Conservation (phyloP, 257 asterid species). For the Osmanthus fragrans region DNA sequence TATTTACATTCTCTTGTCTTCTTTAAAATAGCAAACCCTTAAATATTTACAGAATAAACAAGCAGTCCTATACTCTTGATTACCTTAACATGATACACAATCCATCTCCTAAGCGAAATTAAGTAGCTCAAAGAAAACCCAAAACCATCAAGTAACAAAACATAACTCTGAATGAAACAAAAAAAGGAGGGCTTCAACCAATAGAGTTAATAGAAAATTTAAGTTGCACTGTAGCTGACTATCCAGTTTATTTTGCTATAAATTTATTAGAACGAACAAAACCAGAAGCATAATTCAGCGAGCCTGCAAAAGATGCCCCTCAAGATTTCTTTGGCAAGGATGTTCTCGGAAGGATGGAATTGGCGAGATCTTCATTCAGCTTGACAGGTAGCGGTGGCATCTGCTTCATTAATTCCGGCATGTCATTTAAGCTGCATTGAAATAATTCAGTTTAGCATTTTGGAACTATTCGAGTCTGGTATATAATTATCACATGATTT, state of each 20-base stretch:
- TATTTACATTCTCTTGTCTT: too few species aligned
- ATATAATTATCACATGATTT: neutral
- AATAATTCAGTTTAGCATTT: conserved; percentile 23
- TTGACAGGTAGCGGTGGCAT: conserved; percentile 70
- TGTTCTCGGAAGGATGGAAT: conserved; percentile 49
- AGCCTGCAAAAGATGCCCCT: conserved; percentile 21
- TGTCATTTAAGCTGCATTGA: too few species aligned
- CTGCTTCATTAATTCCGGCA: too few species aligned
- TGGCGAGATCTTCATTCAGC: conserved; percentile 70
- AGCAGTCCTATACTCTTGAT: conserved; percentile 19
- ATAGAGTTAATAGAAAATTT: conserved; percentile 7
- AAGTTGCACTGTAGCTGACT: conserved; percentile 26
- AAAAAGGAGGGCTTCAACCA: neutral
- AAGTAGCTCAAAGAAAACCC: conserved; percentile 13
- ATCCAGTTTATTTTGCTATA: conserved; percentile 37
- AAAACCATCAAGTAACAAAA: neutral
- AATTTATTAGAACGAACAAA: conserved; percentile 4
- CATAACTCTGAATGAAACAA: conserved; percentile 3
- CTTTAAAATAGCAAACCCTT: neutral
- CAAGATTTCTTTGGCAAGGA: conserved; percentile 41
- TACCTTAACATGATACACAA: conserved; percentile 17
- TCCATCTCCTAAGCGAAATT: conserved; percentile 23
- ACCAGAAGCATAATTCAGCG: conserved; percentile 23
- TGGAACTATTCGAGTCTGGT: neutral
- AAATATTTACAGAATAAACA: conserved; percentile 30